phyloP scores from a whole-genome alignment of 768 basidiomycete species.

The Filobasidium floriforme region DNA sequence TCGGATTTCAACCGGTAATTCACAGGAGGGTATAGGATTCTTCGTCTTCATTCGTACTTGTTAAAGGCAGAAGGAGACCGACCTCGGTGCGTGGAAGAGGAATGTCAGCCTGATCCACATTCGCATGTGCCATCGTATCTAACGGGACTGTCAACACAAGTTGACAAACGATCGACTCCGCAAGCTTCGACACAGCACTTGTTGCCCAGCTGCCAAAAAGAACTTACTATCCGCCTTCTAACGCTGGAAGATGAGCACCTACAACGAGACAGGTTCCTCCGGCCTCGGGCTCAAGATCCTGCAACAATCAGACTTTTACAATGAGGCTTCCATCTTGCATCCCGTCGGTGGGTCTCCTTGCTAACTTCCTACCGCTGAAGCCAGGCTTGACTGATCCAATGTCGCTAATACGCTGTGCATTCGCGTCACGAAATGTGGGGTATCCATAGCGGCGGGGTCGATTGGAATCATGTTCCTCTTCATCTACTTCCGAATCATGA shows the following conservation, averaged over 20 bases:
- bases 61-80: too few relatives aligned
- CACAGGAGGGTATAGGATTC: too few relatives aligned
- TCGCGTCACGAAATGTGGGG: not conserved
- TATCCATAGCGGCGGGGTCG: slow-evolving; percentile 21
- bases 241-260: not conserved
- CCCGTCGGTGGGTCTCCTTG: not conserved
- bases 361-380: not conserved
- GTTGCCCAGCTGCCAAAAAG: too few relatives aligned
- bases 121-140: too few relatives aligned
- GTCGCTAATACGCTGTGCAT: not conserved
- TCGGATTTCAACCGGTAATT: too few relatives aligned
- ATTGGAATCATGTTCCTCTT: slow-evolving; percentile 25
- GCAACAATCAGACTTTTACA: slow-evolving; percentile 4
- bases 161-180: too few relatives aligned
- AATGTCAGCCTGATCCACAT: too few relatives aligned
- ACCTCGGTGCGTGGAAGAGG: too few relatives aligned
- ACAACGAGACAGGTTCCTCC: not conserved
- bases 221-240: not conserved
- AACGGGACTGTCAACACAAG: too few relatives aligned
- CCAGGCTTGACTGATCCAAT: not conserved
- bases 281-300: not conserved
- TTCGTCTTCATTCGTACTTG: too few relatives aligned
- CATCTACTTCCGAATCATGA: slow-evolving; percentile 19
- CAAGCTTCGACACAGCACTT: too few relatives aligned
- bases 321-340: not conserved